These are phyloP conservation scores for Stachybotrys chlorohalonatus DNA, from an alignment of 2,329 filamentous ascomycete genomes.

Conservation along the genomic window DNA sequence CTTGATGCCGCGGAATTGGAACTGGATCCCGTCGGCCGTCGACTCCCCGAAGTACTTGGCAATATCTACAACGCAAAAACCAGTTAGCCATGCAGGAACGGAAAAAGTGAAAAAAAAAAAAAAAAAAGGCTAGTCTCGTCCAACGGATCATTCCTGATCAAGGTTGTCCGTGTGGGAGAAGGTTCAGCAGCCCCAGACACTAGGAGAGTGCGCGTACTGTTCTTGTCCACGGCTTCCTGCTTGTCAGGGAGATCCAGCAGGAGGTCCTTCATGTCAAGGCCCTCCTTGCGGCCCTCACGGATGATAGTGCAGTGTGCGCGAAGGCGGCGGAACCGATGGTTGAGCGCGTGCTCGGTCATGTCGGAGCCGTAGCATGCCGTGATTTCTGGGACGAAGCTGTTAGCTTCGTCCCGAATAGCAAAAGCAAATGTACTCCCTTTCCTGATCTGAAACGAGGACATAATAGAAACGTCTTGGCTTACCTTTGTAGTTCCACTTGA, in stretches of 20 bases:
- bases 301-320: constrained; percentile 31
- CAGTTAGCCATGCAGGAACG: constrained; percentile 2
- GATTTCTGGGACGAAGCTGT: constrained; percentile 33
- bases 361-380: constrained; percentile 39
- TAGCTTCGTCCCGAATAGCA: constrained; percentile 17
- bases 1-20: constrained; percentile 50
- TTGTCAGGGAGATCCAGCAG: constrained; percentile 24
- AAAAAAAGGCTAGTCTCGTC: neutral
- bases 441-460: neutral
- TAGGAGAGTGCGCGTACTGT: constrained; percentile 24
- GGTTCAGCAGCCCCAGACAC: neutral
- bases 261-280: constrained; percentile 34
- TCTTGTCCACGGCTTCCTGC: constrained; percentile 27
- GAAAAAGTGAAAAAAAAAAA: neutral
- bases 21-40: constrained; percentile 48
- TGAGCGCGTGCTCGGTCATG: constrained; percentile 34
- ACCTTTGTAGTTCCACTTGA: constrained; percentile 55
- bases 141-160: neutral
- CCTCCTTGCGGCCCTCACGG: constrained; percentile 20
- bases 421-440: neutral
- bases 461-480: constrained; percentile 18
- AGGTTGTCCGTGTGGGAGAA: neutral
- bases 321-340: constrained; percentile 43
- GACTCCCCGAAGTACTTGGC: constrained; percentile 51
- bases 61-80: constrained; percentile 36